phyloP scores from a whole-genome alignment of 2,329 filamentous ascomycete species.

The Fusarium continuum region DNA sequence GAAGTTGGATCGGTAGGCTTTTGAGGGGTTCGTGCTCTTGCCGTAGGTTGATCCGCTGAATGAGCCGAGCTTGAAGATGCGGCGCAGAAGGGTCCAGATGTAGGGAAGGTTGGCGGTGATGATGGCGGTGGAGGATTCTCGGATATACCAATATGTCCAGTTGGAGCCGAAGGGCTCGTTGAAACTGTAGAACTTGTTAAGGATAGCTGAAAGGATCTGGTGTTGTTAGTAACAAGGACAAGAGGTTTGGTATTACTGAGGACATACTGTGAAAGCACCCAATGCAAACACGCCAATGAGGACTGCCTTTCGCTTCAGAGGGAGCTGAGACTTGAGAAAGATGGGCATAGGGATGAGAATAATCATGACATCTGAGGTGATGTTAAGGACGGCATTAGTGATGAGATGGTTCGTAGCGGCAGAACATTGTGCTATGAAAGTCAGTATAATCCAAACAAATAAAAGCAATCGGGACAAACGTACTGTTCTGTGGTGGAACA shows the following conservation, averaged over 20 bases:
- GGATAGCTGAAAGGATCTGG: slow-evolving; percentile 59
- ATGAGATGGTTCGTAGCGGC: slow-evolving; percentile 66
- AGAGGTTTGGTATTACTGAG: no score
- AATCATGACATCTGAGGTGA: slow-evolving; percentile 68
- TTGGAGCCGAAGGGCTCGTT: slow-evolving; percentile 49
- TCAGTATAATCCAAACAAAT: slow-evolving; percentile 7
- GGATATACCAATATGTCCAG: slow-evolving; percentile 56
- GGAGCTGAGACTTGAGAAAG: slow-evolving; percentile 60
- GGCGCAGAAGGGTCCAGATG: slow-evolving; percentile 53
- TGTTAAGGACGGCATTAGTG: slow-evolving; percentile 67
- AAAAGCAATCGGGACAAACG: slow-evolving; percentile 13
- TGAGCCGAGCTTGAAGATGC: slow-evolving; percentile 49
- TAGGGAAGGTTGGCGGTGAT: slow-evolving; percentile 55
- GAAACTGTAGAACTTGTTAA: slow-evolving; percentile 57
- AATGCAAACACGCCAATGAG: slow-evolving; percentile 58
- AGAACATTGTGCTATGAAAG: slow-evolving; percentile 61
- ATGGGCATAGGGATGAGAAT: slow-evolving; percentile 65
- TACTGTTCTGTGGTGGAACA: slow-evolving; percentile 61
- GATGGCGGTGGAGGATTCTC: slow-evolving; percentile 55
- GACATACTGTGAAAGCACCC: slow-evolving; percentile 57
- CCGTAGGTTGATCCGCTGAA: slow-evolving; percentile 47
- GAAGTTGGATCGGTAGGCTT: slow-evolving; percentile 42
- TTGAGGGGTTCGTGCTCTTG: slow-evolving; percentile 42
- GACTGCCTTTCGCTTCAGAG: slow-evolving; percentile 61
- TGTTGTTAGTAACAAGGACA: slow-evolving; percentile 5